Base-by-base conservation (phyloP, 305 asterid species). In the Petunia hybrid region DNA sequence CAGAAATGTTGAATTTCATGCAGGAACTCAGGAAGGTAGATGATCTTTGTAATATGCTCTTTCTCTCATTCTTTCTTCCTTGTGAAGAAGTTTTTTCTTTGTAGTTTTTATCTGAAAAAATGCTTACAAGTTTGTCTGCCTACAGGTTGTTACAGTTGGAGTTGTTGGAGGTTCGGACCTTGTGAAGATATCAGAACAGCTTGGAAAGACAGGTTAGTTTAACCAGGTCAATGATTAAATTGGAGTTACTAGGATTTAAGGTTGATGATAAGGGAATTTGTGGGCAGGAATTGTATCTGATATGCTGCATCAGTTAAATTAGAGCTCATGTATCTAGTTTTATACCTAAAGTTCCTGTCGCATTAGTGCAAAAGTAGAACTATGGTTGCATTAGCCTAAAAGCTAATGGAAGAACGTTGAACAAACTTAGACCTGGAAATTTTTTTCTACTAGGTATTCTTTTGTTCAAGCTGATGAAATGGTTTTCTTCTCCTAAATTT, bases 151-250 rank as follows among this genome's bases (percentile, higher is more conserved):
- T 77, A 89, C 90, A 5, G 90, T 94, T 80, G 99, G 99, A 71
- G 93, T 96, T 57, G 99, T 96, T 86, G 99, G 99, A 84, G 99
- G 99, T 88, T 96, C 99, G 75, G 99, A 96, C 85, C 93, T 96
- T 63, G 93, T 92, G 45, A 96, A 94, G 93, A 96, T 96, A 88
- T 89, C 98, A 38, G 98, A 96, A 82, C 99, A 96, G 89, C 98
- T 96, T 66, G 99, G 98, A 61, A 83, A 71, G 38, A 67, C 97
- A 87, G 98, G 99, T 95, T 43, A 80, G 78, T 76, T 82, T 61
- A 71, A 65, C 71, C 2, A 39, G 46, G 9, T 5, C 39, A 4
- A 38, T 5, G 38, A 39, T 40, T 71, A 48, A 46, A 48, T 10
- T 48, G 42, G 35, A 48, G 43, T 71, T 2, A 4, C 5, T 8